phyloP scores from a whole-genome alignment of 768 basidiomycete genomes.

The Rhodotorula paludigena region DNA sequence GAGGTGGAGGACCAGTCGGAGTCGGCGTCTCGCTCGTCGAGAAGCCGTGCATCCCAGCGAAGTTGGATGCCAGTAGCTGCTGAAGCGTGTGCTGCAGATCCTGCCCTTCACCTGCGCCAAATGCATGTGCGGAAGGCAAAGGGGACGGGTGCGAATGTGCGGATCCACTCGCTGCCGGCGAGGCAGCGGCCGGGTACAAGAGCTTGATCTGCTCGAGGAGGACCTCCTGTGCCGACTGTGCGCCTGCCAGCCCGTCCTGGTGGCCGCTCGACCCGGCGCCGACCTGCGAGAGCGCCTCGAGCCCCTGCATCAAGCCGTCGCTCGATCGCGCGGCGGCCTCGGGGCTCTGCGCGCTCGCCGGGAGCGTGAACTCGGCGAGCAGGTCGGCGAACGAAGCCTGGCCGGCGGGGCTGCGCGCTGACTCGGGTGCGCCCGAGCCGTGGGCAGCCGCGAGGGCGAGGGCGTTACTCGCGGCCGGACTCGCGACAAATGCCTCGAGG shows the following conservation, averaged over 20 bases:
- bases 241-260: neutral
- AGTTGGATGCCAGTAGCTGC: neutral
- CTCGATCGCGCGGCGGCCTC: neutral
- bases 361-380: constrained; percentile 26
- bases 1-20: neutral
- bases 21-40: neutral
- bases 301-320: neutral
- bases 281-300: neutral
- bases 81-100: constrained; percentile 4
- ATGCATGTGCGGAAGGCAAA: neutral
- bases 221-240: neutral
- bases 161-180: neutral
- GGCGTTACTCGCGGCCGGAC: too few relatives aligned
- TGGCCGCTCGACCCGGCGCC: neutral
- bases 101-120: neutral
- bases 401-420: neutral
- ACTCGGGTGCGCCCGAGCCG: neutral
- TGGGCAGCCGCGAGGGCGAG: too few relatives aligned
- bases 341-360: neutral
- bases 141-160: too few relatives aligned
- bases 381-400: constrained; percentile 18
- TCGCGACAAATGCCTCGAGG: too few relatives aligned
- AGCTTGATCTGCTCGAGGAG: neutral
- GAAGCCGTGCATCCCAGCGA: neutral
- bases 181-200: neutral